Conservation (phyloP, 441 rosid species). For the Euphorbia schlechtendalii region DNA sequence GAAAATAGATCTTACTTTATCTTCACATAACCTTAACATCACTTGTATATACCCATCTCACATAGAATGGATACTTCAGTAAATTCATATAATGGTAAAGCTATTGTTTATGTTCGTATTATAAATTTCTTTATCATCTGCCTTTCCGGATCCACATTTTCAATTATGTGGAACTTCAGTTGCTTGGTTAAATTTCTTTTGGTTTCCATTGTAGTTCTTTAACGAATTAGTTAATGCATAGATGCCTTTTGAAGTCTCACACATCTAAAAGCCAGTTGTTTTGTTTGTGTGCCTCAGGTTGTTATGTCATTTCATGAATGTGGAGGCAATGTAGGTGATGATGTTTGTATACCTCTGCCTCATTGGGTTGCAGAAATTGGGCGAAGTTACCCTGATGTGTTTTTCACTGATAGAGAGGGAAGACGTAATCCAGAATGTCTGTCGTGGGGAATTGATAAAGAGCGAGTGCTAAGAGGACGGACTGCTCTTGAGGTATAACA, state of each 20-base stretch:
- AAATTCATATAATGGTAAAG: conserved; percentile 1
- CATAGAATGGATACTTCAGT: conserved; percentile 4
- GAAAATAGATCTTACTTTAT: conserved; percentile 9
- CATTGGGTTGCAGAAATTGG: conserved; percentile 99
- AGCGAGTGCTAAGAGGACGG: conserved; percentile 81
- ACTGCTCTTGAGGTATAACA: conserved; percentile 87
- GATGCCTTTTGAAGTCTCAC: conserved; percentile 15
- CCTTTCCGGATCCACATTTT: background rate
- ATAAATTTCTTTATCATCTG: background rate
- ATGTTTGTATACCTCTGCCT: conserved; percentile 95
- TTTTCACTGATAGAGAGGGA: conserved; percentile 95
- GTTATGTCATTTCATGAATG: conserved; percentile 99
- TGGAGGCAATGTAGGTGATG: conserved; percentile 98
- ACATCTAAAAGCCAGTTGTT: conserved; percentile 21
- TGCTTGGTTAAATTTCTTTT: background rate
- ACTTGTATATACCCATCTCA: background rate
- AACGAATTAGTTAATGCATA: conserved; percentile 7
- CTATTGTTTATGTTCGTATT: background rate
- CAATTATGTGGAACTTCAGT: background rate
- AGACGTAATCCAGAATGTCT: conserved; percentile 96
- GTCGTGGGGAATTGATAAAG: conserved; percentile 95
- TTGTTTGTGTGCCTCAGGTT: conserved; percentile 47
- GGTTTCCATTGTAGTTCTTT: conserved; percentile 4
- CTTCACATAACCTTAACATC: background rate
- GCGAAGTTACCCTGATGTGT: conserved; percentile 84